phyloP scores from a whole-genome alignment of 441 rosid genomes.

The Syzygium malaccense region DNA sequence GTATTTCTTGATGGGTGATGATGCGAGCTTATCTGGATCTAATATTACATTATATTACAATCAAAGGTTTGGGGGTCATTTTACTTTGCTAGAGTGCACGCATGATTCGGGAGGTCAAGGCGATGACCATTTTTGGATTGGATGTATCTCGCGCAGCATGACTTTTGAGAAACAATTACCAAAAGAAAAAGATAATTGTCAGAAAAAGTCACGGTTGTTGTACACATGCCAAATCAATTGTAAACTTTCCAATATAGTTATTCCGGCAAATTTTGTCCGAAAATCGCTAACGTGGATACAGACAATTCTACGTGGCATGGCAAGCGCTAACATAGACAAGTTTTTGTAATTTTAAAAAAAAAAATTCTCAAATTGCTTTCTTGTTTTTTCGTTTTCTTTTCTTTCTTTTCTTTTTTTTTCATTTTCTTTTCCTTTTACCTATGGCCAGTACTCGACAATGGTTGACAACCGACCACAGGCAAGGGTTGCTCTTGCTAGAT shows the following conservation, averaged over 20 bases:
- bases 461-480: accelerated
- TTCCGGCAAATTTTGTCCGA: accelerated
- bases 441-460: accelerated
- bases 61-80: background rate
- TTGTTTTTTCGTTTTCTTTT: accelerated
- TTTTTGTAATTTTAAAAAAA: accelerated
- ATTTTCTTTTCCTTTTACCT: background rate
- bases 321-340: accelerated
- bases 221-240: accelerated
- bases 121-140: background rate
- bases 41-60: background rate
- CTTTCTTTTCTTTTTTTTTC: background rate
- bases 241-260: accelerated
- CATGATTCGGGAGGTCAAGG: background rate
- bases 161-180: accelerated
- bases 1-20: background rate
- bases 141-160: accelerated
- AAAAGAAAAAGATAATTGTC: accelerated
- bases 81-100: background rate
- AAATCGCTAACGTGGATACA: accelerated
- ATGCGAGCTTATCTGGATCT: background rate
- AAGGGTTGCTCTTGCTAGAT: accelerated
- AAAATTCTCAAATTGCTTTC: no score
- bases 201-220: accelerated
- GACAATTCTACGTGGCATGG: accelerated